Evolutionary conservation across 2,329 filamentous ascomycete species (phyloP).

Genomic region (Aspergillus tamarii): DNA sequence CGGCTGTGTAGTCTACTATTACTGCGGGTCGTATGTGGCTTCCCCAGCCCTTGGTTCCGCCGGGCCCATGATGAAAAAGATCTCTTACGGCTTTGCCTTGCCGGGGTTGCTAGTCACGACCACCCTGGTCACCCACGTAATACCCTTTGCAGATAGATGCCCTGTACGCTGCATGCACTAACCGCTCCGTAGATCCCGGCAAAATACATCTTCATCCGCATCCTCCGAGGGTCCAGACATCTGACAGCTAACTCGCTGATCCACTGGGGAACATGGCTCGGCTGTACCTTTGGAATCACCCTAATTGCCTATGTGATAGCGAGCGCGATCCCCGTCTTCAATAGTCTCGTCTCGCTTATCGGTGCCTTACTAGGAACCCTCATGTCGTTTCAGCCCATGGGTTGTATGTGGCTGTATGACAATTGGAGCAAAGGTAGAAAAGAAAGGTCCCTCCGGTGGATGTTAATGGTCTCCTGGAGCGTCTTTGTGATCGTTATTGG

Average conservation of each 20-base stretch:
- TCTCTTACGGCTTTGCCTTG: slow-evolving; percentile 48
- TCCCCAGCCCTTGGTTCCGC: slow-evolving; percentile 54
- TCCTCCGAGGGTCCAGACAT: slow-evolving; percentile 20
- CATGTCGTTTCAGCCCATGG: slow-evolving; percentile 24
- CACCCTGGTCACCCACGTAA: slow-evolving; percentile 27
- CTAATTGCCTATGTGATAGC: slow-evolving; percentile 25
- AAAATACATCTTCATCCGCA: slow-evolving; percentile 22
- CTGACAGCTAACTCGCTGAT: slow-evolving; percentile 19
- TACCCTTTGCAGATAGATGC: not conserved
- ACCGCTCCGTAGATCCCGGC: slow-evolving; percentile 27
- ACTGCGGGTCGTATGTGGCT: slow-evolving; percentile 50
- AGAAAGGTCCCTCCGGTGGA: slow-evolving; percentile 22
- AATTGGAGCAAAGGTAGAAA: slow-evolving; percentile 27
- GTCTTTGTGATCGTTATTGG: slow-evolving; percentile 42
- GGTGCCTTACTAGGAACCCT: slow-evolving; percentile 24
- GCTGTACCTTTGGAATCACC: slow-evolving; percentile 22
- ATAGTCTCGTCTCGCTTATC: slow-evolving; percentile 22
- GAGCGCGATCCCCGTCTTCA: slow-evolving; percentile 26
- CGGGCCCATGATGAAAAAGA: slow-evolving; percentile 47
- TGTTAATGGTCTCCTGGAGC: slow-evolving; percentile 24
- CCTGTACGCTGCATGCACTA: not conserved
- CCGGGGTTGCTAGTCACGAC: slow-evolving; percentile 36
- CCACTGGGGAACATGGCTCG: slow-evolving; percentile 25
- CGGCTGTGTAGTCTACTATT: slow-evolving; percentile 49
- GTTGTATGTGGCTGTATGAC: slow-evolving; percentile 38